A percentile compares a stretch with the other conserved stretches of the same genome.
Conservation (phyloP, 305 asterid genomes). For the Withania somnifera region DNA sequence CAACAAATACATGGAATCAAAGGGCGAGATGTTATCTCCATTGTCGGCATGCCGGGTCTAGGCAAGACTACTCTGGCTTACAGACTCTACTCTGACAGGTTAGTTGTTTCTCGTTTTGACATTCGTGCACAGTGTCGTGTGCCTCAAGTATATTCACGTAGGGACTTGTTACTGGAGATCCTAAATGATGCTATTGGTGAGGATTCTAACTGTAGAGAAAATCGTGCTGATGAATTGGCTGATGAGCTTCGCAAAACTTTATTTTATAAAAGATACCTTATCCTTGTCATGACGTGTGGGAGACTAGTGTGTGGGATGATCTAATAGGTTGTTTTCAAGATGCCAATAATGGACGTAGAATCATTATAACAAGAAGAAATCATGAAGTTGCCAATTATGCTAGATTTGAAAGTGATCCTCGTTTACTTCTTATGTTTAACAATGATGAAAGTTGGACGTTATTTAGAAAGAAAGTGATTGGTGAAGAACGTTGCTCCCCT, state of each 20-base stretch:
- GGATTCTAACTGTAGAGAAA: background rate
- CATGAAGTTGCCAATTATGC: background rate
- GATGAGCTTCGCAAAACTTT: background rate
- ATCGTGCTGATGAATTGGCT: background rate
- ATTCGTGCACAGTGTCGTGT: background rate
- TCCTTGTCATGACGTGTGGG: constrained; percentile 4
- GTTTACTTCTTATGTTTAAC: background rate
- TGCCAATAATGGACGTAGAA: background rate
- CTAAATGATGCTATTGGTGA: background rate
- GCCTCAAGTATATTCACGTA: background rate
- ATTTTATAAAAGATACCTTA: background rate
- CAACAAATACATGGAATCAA: background rate
- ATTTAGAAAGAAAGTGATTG: background rate
- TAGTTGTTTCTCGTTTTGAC: background rate
- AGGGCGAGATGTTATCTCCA: background rate
- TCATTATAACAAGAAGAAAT: background rate
- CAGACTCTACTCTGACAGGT: background rate
- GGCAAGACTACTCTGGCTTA: constrained; percentile 2
- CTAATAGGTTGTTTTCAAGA: background rate
- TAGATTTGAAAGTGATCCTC: background rate
- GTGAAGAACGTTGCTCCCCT: constrained; percentile 5
- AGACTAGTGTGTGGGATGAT: background rate
- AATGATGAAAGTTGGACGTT: constrained; percentile 6
- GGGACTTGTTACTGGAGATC: background rate
- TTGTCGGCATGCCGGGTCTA: background rate